phyloP scores from a whole-genome alignment of 306 rosid species.

The Herpetospermum pedunculosum region DNA sequence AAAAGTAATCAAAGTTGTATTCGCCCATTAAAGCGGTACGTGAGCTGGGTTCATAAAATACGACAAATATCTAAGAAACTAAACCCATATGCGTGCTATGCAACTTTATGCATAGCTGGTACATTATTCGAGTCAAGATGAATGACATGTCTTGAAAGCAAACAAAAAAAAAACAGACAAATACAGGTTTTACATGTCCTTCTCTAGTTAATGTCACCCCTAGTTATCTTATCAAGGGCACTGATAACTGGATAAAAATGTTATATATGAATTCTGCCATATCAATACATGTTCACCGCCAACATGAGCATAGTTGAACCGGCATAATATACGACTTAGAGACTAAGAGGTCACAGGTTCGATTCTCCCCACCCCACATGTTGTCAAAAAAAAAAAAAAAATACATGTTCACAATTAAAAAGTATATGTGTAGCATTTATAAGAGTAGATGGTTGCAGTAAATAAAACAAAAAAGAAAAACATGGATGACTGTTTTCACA shows the following conservation, averaged over 20 bases:
- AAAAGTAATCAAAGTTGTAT: too few species aligned
- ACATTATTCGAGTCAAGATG: neutral
- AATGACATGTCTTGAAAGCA: neutral
- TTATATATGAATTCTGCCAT: neutral
- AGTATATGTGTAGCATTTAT: neutral
- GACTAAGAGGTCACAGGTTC: too few species aligned
- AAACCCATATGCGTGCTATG: neutral
- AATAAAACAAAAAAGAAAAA: neutral
- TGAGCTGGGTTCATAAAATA: too few species aligned
- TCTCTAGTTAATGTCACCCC: neutral
- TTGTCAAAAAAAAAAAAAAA: too few species aligned
- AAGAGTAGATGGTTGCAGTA: neutral
- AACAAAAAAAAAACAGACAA: neutral
- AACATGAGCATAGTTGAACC: too few species aligned
- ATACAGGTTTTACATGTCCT: neutral
- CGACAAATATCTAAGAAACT: neutral
- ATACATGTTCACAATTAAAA: neutral
- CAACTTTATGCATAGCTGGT: neutral
- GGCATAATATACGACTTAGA: too few species aligned
- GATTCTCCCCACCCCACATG: too few species aligned
- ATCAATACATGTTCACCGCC: neutral
- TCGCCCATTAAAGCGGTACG: too few species aligned
- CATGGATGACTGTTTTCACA: neutral
- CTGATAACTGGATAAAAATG: neutral
- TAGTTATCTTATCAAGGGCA: neutral